Base-by-base conservation (phyloP, 1,284 basidiomycete species). In the Cryptococcus sp. region DNA sequence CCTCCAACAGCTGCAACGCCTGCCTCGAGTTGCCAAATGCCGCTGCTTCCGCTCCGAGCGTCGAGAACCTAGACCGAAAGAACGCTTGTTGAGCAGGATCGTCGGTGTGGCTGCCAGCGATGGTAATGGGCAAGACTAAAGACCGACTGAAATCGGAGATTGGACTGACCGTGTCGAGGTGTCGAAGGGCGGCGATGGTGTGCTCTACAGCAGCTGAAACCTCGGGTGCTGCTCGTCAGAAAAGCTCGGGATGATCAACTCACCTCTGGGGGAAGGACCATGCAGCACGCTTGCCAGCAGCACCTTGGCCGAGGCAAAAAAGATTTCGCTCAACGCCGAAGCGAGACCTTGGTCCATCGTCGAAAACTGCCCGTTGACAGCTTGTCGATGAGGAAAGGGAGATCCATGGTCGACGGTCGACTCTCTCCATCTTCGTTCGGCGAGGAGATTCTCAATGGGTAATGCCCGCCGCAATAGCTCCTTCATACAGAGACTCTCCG, bases 111-210 rank as follows among this genome's bases (percentile, higher is more conserved):
- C 51, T 54, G 7, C 57, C 58, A 11, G 59, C 57, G 5, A 64
- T 47, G 2, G 57, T 59, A 24, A 57, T 59, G 5, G 62, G 59
- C 16, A 63, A 57, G 5, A 65, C 87, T 55, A 88, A 84, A 11
- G 84, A 85, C 66, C 82, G 85, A 25, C 85, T 77, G 44, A 86
- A 78, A 21, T 87, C 83, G 7, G 47, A 22, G 14, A 44, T 25
- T 2, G 52, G 48, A n/a, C 48, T 33, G 22, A 47, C 43, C 6
- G 47, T 45, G 14, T 78, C 77, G 19, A 79, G 76, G 21, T 75
- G 72, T 34, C 75, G 68, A 37, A 73, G 65, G 3, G 63, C 59
- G 44, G 71, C 69, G 26, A 66, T 63, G 39, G 73, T 53, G 31
- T 60, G 65, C n/a, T 75, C 74, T 24, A 82, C 77, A 9, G 62